These are phyloP conservation scores for Nicotiana obtusifolia DNA, from an alignment of 257 asterid genomes.

Conservation along the genomic window DNA sequence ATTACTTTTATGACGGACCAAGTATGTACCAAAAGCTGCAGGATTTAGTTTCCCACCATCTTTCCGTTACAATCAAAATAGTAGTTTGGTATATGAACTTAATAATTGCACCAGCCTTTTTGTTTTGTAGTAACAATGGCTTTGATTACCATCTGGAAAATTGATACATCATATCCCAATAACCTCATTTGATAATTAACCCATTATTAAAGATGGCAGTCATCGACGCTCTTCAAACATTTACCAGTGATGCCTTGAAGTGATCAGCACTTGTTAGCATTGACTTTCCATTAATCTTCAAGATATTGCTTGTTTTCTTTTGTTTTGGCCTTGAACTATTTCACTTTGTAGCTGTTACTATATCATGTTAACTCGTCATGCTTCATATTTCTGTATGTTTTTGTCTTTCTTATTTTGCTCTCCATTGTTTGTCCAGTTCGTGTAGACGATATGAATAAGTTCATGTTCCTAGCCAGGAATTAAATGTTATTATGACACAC, in stretches of 20 bases:
- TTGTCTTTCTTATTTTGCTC: neutral
- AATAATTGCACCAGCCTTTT: neutral
- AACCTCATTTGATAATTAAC: neutral
- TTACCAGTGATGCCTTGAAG: neutral
- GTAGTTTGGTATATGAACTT: neutral
- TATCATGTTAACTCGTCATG: neutral
- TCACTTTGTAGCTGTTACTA: neutral
- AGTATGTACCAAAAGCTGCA: neutral
- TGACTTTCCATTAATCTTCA: neutral
- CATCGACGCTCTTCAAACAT: neutral
- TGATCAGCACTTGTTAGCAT: neutral
- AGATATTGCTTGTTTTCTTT: neutral
- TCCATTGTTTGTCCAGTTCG: slow-evolving; percentile 1
- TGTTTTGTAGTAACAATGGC: neutral
- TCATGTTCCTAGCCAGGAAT: neutral
- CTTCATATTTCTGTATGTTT: neutral
- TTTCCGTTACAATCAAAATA: neutral
- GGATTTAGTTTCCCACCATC: neutral
- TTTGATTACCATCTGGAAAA: neutral
- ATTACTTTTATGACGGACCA: neutral
- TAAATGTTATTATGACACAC: slow-evolving; percentile 2
- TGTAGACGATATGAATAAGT: neutral
- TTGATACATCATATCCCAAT: neutral
- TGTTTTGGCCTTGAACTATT: slow-evolving; percentile 6
- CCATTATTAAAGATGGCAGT: neutral